phyloP scores from a whole-genome alignment of 441 rosid genomes.

The Manihot esculenta region DNA sequence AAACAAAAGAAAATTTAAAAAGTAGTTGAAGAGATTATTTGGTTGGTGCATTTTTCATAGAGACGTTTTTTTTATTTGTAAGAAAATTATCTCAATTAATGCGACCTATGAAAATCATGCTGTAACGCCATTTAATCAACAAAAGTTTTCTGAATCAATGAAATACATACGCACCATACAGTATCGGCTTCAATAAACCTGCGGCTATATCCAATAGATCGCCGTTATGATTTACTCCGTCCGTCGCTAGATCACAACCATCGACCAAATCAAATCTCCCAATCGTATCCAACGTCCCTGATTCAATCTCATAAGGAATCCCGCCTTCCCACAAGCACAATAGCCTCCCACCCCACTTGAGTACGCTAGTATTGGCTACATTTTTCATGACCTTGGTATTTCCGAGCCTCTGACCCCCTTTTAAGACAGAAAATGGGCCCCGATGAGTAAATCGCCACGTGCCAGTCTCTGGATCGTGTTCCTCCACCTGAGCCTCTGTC shows the following conservation, averaged over 20 bases:
- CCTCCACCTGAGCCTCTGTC: slow-evolving; percentile 85
- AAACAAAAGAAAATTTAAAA: no score
- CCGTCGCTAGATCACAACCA: slow-evolving; percentile 25
- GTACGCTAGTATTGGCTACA: slow-evolving; percentile 84
- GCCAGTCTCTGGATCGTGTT: slow-evolving; percentile 58
- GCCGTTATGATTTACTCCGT: neutral
- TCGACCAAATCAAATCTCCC: slow-evolving; percentile 50
- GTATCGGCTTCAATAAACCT: slow-evolving; percentile 60
- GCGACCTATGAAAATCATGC: no score
- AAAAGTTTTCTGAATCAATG: no score
- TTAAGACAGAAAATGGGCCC: slow-evolving; percentile 85
- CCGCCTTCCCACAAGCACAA: slow-evolving; percentile 97
- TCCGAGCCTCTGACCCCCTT: slow-evolving; percentile 66
- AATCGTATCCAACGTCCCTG: slow-evolving; percentile 65
- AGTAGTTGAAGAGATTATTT: no score
- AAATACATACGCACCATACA: slow-evolving; percentile 45
- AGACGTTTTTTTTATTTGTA: no score
- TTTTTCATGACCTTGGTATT: slow-evolving; percentile 96
- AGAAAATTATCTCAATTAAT: no score
- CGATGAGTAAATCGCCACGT: slow-evolving; percentile 77
- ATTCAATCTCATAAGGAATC: slow-evolving; percentile 76
- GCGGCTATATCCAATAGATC: slow-evolving; percentile 63
- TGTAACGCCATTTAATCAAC: no score
- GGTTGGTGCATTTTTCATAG: no score
- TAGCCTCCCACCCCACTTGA: slow-evolving; percentile 72